phyloP scores from a whole-genome alignment of 2,329 filamentous ascomycete genomes.

The Epichloe uncinata region DNA sequence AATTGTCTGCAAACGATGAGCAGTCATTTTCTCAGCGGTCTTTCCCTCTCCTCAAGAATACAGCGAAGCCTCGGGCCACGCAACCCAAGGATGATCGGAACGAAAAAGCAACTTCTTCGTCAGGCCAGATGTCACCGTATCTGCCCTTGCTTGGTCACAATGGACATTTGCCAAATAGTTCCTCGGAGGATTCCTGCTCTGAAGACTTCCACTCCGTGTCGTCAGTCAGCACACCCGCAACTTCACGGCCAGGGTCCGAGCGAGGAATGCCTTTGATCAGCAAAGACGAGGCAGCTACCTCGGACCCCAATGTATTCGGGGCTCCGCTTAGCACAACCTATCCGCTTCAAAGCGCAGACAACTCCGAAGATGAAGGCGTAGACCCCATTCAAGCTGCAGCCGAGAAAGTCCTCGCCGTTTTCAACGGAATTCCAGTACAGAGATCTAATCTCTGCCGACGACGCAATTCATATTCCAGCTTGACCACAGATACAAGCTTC shows the following conservation, averaged over 20 bases:
- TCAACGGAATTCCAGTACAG: conserved; percentile 9
- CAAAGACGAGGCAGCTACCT: conserved; percentile 1
- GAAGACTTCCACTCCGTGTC: conserved; percentile 24
- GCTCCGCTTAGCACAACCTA: conserved; percentile 1
- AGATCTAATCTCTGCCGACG: conserved; percentile 6
- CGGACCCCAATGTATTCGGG: conserved; percentile 1
- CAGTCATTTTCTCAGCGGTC: not conserved
- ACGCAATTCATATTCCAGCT: conserved; percentile 7
- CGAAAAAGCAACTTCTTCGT: not conserved
- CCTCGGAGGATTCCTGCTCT: conserved; percentile 25
- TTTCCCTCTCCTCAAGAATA: not conserved
- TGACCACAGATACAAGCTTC: conserved; percentile 12
- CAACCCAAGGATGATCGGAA: not conserved
- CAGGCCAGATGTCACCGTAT: not conserved
- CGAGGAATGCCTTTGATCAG: conserved; percentile 15
- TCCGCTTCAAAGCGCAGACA: not conserved
- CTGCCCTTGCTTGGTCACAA: not conserved
- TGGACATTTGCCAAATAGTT: conserved; percentile 12
- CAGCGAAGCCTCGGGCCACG: not conserved
- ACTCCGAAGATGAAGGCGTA: conserved; percentile 5
- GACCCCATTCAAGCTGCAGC: conserved; percentile 9
- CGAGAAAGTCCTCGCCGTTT: conserved; percentile 9
- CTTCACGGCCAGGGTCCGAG: conserved; percentile 27
- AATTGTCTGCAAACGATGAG: not conserved
- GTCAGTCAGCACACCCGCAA: conserved; percentile 24